A percentile compares a stretch with the other conserved stretches of the same genome.
Evolutionary conservation across 2,329 filamentous ascomycete genomes (phyloP).

Genomic region (Hirsutella minnesotensis): DNA sequence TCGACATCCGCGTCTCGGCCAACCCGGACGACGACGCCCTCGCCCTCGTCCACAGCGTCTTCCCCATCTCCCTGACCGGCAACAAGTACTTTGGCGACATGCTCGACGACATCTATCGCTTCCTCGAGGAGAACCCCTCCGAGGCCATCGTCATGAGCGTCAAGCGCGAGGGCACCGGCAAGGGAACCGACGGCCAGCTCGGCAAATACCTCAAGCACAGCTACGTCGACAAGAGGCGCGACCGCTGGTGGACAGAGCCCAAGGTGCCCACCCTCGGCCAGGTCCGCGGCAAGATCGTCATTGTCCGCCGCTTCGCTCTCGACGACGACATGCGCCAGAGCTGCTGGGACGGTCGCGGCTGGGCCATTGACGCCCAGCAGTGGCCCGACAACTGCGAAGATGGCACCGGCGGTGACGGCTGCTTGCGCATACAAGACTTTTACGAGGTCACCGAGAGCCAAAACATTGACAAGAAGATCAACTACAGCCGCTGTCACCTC

Average conservation of each 20-base stretch:
- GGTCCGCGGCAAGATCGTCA: constrained; percentile 69
- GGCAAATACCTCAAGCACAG: constrained; percentile 59
- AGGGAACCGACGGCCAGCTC: constrained; percentile 67
- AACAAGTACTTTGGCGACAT: constrained; percentile 68
- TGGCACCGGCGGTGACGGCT: constrained; percentile 54
- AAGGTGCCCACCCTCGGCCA: constrained; percentile 68
- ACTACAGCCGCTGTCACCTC: constrained; percentile 61
- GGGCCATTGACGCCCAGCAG: constrained; percentile 46
- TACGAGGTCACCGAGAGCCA: constrained; percentile 71
- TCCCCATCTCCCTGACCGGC: constrained; percentile 76
- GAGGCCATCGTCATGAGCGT: constrained; percentile 80
- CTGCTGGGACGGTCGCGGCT: constrained; percentile 39
- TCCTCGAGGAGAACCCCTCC: constrained; percentile 64
- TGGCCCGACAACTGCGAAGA: constrained; percentile 90
- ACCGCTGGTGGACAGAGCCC: constrained; percentile 69
- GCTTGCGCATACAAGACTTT: constrained; percentile 84
- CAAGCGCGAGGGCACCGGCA: constrained; percentile 83
- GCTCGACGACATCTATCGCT: constrained; percentile 57
- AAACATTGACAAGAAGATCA: constrained; percentile 72
- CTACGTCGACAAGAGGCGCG: constrained; percentile 47
- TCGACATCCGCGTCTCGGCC: constrained; percentile 70
- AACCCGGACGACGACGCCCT: constrained; percentile 50
- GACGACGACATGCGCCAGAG: constrained; percentile 37
- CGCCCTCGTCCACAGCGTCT: constrained; percentile 77
- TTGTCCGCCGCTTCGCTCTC: constrained; percentile 69